phyloP scores from a whole-genome alignment of 2,329 filamentous ascomycete genomes.

The Neonectria hederae region DNA sequence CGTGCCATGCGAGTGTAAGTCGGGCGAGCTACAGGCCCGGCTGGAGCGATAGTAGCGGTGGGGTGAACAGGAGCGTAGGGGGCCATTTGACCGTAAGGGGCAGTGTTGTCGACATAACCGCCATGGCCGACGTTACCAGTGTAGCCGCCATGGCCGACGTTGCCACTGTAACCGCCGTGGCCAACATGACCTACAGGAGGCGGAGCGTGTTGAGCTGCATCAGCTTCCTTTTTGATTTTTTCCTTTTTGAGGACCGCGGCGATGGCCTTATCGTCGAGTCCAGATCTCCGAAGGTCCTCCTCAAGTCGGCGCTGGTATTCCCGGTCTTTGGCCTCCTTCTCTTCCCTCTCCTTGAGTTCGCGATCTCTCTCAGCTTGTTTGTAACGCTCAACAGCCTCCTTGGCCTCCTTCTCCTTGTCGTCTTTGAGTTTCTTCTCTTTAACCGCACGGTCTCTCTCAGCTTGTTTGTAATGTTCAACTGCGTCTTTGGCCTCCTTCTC shows the following conservation, averaged over 20 bases:
- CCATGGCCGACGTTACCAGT: not conserved
- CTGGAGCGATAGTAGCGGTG: not conserved
- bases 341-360: conserved; percentile 57
- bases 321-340: conserved; percentile 52
- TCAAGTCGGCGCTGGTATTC: conserved; percentile 66
- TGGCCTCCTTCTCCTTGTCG: conserved; percentile 59
- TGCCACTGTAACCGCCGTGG: conserved; percentile 16
- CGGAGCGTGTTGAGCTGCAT: conserved; percentile 23
- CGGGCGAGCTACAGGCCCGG: conserved; percentile 48
- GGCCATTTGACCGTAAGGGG: not conserved
- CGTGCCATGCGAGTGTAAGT: conserved; percentile 73
- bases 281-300: conserved; percentile 66
- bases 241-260: conserved; percentile 67
- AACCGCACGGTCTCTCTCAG: conserved; percentile 55
- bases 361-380: conserved; percentile 58
- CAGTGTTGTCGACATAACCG: not conserved
- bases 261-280: conserved; percentile 68
- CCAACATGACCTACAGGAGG: conserved; percentile 11
- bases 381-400: conserved; percentile 61
- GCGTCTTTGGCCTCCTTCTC: conserved; percentile 61
- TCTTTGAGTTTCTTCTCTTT: conserved; percentile 59
- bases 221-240: conserved; percentile 51
- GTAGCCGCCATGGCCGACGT: not conserved
- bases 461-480: conserved; percentile 60
- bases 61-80: not conserved